A percentile compares a stretch with the other conserved stretches of the same genome.
Conservation (phyloP, 2,329 filamentous ascomycete genomes). For the Aspergillus sp. region DNA sequence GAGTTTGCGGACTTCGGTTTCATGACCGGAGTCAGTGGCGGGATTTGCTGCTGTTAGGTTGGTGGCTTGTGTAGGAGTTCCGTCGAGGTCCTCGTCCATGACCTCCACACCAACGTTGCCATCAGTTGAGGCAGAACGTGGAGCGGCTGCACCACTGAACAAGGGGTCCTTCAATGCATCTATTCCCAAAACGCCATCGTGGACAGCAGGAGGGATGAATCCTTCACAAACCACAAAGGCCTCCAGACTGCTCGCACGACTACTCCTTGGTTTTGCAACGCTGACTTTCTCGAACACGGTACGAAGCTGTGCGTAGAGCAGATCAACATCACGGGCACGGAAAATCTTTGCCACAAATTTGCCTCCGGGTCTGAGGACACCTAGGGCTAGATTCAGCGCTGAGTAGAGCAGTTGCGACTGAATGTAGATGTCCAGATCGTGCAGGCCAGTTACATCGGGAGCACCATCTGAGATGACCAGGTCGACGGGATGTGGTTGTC, state of each 20-base stretch:
- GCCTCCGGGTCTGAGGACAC: conserved; percentile 85
- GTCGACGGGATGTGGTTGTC: conserved; percentile 75
- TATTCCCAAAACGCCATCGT: conserved; percentile 45
- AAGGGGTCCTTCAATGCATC: conserved; percentile 33
- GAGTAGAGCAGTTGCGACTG: conserved; percentile 94
- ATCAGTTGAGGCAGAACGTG: conserved; percentile 22
- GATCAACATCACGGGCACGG: conserved; percentile 86
- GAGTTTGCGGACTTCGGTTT: conserved; percentile 23
- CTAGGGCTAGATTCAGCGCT: conserved; percentile 86
- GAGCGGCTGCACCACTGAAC: conserved; percentile 33
- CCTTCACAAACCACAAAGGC: conserved; percentile 94
- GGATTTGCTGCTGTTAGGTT: conserved; percentile 1
- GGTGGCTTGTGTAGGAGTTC: conserved; percentile 6
- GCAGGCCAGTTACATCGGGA: conserved; percentile 91
- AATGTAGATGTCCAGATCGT: conserved; percentile 97
- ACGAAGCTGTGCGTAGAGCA: conserved; percentile 89
- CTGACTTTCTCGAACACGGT: conserved; percentile 83
- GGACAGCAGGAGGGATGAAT: conserved; percentile 64
- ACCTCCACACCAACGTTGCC: conserved; percentile 32
- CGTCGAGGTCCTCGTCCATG: conserved; percentile 38
- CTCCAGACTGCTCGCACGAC: conserved; percentile 92
- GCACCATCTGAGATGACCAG: conserved; percentile 93
- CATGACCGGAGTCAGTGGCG: conserved; percentile 10
- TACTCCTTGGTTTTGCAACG: conserved; percentile 90
- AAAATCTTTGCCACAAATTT: conserved; percentile 99